These are phyloP conservation scores for Xylariaceae sp. DNA, from an alignment of 2,329 filamentous ascomycete genomes.

Conservation along the genomic window DNA sequence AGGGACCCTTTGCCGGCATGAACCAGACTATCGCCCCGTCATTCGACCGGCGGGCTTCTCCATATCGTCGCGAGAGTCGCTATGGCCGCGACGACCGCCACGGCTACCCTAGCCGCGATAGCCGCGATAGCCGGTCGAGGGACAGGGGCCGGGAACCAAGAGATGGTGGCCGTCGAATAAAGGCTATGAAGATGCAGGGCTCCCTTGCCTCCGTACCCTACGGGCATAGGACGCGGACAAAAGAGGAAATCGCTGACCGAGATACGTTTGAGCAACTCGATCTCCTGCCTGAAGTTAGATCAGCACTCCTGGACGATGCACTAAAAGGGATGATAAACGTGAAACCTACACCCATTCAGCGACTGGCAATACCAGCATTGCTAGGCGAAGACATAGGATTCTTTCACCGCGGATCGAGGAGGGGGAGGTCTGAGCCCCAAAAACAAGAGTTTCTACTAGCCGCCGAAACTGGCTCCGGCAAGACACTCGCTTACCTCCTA, in stretches of 20 bases:
- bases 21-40: constrained; percentile 47
- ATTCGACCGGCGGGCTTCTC: not conserved
- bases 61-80: too few species aligned
- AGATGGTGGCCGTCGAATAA: constrained; percentile 52
- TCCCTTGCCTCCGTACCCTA: constrained; percentile 73
- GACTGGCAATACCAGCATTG: constrained; percentile 78
- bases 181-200: constrained; percentile 92
- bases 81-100: too few species aligned
- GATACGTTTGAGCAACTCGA: constrained; percentile 78
- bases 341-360: constrained; percentile 82
- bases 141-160: constrained; percentile 1
- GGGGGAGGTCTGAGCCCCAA: constrained; percentile 26
- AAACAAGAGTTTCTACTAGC: constrained; percentile 69
- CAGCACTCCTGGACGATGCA: constrained; percentile 66
- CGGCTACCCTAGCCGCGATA: too few species aligned
- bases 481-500: constrained; percentile 87
- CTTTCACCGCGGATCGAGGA: constrained; percentile 27
- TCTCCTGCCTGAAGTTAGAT: constrained; percentile 64
- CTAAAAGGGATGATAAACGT: constrained; percentile 69
- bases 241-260: constrained; percentile 48
- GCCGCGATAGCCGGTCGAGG: too few species aligned
- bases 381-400: constrained; percentile 49
- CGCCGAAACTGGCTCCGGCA: constrained; percentile 94
- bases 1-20: constrained; percentile 51
- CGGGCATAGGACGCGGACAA: constrained; percentile 46